These are phyloP conservation scores for Suhomyces sp. DNA, from an alignment of 805 yeast genomes.

Conservation along the genomic window DNA sequence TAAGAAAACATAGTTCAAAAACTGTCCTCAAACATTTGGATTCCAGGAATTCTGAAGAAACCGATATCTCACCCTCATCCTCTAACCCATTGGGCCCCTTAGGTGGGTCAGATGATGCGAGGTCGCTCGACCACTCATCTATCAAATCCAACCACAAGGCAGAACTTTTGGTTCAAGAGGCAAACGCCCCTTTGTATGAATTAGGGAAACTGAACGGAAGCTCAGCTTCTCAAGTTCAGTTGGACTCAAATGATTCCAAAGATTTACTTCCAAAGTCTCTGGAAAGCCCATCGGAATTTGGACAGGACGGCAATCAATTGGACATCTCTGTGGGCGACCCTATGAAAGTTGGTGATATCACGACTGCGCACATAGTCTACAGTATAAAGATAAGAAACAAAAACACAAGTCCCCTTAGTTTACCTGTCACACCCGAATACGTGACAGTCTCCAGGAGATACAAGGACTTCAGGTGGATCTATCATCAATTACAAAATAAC, in stretches of 20 bases:
- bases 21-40: conserved; percentile 30
- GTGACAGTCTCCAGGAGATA: conserved; percentile 73
- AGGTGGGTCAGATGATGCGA: conserved; percentile 16
- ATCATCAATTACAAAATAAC: conserved; percentile 78
- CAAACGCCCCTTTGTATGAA: conserved; percentile 56
- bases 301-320: conserved; percentile 33
- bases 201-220: conserved; percentile 28
- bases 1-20: conserved; percentile 29
- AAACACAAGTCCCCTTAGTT: conserved; percentile 21
- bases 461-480: conserved; percentile 91
- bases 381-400: conserved; percentile 65
- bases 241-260: conserved; percentile 9
- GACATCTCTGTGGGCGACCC: conserved; percentile 87
- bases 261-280: neutral
- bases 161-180: conserved; percentile 41
- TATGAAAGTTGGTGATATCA: conserved; percentile 83
- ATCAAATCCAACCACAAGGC: conserved; percentile 22
- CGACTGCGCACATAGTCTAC: conserved; percentile 87
- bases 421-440: conserved; percentile 11
- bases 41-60: conserved; percentile 6
- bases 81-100: conserved; percentile 30
- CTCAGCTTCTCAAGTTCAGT: no score
- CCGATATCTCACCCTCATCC: conserved; percentile 2
- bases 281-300: conserved; percentile 11
- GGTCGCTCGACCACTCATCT: conserved; percentile 17